These are phyloP conservation scores for Trichoderma polysporum DNA, from an alignment of 2,329 filamentous ascomycete genomes.

Conservation along the genomic window DNA sequence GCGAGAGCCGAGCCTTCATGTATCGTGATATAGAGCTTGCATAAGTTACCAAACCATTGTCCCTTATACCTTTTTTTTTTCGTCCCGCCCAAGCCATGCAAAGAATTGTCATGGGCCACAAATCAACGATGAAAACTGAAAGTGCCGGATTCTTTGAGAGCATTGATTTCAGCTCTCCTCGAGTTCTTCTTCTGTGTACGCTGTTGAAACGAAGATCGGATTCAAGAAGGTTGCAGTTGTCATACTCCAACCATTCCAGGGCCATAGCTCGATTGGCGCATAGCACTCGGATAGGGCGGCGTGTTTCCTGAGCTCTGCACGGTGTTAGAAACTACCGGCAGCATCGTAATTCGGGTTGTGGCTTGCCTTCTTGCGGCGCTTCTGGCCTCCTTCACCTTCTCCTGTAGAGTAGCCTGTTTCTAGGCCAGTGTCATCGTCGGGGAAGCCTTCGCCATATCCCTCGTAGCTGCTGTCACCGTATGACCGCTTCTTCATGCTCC, in stretches of 20 bases:
- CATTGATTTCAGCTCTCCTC: conserved; percentile 10
- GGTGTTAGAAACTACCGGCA: conserved; percentile 26
- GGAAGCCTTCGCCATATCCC: conserved; percentile 70
- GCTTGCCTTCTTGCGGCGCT: conserved; percentile 65
- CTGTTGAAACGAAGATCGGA: not conserved
- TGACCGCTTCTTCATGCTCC: conserved; percentile 69
- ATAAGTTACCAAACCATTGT: conserved; percentile 30
- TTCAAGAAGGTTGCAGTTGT: conserved; percentile 21
- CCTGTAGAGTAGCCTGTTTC: conserved; percentile 69
- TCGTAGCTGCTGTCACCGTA: conserved; percentile 74
- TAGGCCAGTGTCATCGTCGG: conserved; percentile 60
- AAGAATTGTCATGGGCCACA: conserved; percentile 23
- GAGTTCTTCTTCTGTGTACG: not conserved
- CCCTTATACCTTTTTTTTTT: conserved; percentile 6
- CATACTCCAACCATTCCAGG: conserved; percentile 60
- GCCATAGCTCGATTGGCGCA: conserved; percentile 55
- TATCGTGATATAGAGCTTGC: conserved; percentile 34
- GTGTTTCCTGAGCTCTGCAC: conserved; percentile 48
- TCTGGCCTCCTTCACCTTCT: conserved; percentile 65
- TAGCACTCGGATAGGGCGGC: conserved; percentile 43
- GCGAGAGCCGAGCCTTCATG: conserved; percentile 23
- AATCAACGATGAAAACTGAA: conserved; percentile 11
- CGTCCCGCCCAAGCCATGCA: conserved; percentile 22
- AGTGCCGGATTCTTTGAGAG: not conserved
- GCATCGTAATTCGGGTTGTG: conserved; percentile 6